phyloP scores from a whole-genome alignment of 306 rosid genomes.

The Inga oerstediana region DNA sequence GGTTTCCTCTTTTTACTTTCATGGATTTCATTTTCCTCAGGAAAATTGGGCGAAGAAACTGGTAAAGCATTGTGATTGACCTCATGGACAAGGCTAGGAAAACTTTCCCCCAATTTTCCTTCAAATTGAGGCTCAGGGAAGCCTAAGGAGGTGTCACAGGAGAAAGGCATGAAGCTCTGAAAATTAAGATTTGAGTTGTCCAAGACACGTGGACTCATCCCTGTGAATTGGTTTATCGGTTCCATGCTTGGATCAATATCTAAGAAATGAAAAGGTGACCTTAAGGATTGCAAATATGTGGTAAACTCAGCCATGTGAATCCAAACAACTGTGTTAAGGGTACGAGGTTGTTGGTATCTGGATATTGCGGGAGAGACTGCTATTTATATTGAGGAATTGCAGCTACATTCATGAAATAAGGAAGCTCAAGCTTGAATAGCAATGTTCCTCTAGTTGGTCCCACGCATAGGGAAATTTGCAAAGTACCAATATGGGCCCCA shows the following conservation, averaged over 20 bases:
- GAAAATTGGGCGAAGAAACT: conserved; percentile 13
- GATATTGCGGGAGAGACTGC: conserved; percentile 41
- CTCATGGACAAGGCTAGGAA: conserved; percentile 37
- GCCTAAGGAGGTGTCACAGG: conserved; percentile 41
- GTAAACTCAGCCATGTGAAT: conserved; percentile 67
- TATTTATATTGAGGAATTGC: conserved; percentile 49
- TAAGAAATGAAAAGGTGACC: conserved; percentile 52
- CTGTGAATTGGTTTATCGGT: conserved; percentile 38
- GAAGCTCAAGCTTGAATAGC: conserved; percentile 43
- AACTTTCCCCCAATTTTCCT: conserved; percentile 44
- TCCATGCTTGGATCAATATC: conserved; percentile 56
- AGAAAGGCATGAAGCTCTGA: conserved; percentile 52
- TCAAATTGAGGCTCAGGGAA: conserved; percentile 47
- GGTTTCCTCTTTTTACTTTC: conserved; percentile 59
- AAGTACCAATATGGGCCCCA: conserved; percentile 45
- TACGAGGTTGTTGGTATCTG: conserved; percentile 33
- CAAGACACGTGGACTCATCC: conserved; percentile 33
- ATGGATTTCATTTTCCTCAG: conserved; percentile 39
- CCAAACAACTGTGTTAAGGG: conserved; percentile 26
- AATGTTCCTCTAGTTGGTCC: conserved; percentile 50
- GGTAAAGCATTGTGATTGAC: conserved; percentile 36
- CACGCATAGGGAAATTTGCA: conserved; percentile 49
- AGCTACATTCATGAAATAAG: conserved; percentile 31
- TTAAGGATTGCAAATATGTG: conserved; percentile 50
- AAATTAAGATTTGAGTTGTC: conserved; percentile 48